phyloP scores from a whole-genome alignment of 1,284 basidiomycete species.

The Moniliella sp. region DNA sequence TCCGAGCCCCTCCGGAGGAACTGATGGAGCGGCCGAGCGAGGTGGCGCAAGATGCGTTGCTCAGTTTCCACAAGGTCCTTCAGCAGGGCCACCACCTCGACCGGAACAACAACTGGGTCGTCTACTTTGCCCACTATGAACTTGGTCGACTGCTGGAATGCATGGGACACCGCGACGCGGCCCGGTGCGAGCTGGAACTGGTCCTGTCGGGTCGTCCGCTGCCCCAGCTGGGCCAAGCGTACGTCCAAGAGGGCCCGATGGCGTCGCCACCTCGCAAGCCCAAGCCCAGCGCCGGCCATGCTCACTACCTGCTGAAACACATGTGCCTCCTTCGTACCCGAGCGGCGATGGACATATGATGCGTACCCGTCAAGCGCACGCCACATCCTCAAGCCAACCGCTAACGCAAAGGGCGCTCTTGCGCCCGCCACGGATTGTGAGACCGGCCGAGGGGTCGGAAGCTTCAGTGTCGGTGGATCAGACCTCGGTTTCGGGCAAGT shows the following conservation, averaged over 20 bases:
- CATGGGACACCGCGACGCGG: constrained; percentile 43
- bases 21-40: constrained; percentile 27
- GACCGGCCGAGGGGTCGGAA: no score
- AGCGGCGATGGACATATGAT: constrained; percentile 26
- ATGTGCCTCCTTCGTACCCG: constrained; percentile 27
- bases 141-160: constrained; percentile 50
- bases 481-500: no score
- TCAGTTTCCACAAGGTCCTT: constrained; percentile 51
- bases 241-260: constrained; percentile 14
- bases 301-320: constrained; percentile 27
- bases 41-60: constrained; percentile 23
- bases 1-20: constrained; percentile 28
- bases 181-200: constrained; percentile 48
- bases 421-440: no score
- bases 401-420: no score
- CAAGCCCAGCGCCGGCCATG: no score
- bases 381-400: no score
- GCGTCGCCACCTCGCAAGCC: no score
- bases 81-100: constrained; percentile 48
- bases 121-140: constrained; percentile 45
- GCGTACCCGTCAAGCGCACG: no score
- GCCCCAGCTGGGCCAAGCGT: constrained; percentile 39
- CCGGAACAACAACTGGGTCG: constrained; percentile 38
- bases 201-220: constrained; percentile 46
- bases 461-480: no score